Base-by-base conservation (phyloP, 148 eudicot genomes). In the Fallopia convolvulus region DNA sequence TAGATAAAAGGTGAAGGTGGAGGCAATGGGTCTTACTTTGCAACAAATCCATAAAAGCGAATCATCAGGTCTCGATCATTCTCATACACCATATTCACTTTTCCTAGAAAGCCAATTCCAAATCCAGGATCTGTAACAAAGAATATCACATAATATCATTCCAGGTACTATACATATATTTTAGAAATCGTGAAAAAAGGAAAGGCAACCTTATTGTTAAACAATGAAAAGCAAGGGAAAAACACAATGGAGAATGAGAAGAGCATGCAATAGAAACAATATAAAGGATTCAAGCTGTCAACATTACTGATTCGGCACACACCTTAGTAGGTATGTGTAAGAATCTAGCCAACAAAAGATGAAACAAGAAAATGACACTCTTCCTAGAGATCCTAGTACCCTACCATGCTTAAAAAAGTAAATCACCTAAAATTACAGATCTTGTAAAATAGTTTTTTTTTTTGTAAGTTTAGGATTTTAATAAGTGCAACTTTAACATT, bases 61-160 rank as follows among this genome's bases (percentile, higher is more conserved):
- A 91, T 86, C 94, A 90, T 91, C 87, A 93, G 83, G 70, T 91
- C 98, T 8, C 80, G 87, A 84, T 94, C 98, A 84, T 86, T 90
- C 84, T 90, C 98, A 77, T 84, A 90, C 74, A 83, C 86, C 89
- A 88, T 79, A 82, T 87, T 94, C 71, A 94, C 89, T 83, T 92
- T 94, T 70, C 98, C 98, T 85, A 94, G 86, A 86, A 94, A 89
- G 81, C 91, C 89, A 70, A 94, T 86, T 46, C 98, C 98, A 84
- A 89, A 90, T 55, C 87, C 85, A 84, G 98, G 98, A 83, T 94
- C 98, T 94, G 92, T 81, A 83, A 47, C 32, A 44, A 52, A 80
- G 52, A 72, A 52, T 63, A 65, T 63, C 21, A 68, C 21, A 36
- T 13, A 6, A 14, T 1, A 61, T 61, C 39, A 13, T 68, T 68